Conservation (phyloP, 2,329 filamentous ascomycete species). For the Fusarium sp. region DNA sequence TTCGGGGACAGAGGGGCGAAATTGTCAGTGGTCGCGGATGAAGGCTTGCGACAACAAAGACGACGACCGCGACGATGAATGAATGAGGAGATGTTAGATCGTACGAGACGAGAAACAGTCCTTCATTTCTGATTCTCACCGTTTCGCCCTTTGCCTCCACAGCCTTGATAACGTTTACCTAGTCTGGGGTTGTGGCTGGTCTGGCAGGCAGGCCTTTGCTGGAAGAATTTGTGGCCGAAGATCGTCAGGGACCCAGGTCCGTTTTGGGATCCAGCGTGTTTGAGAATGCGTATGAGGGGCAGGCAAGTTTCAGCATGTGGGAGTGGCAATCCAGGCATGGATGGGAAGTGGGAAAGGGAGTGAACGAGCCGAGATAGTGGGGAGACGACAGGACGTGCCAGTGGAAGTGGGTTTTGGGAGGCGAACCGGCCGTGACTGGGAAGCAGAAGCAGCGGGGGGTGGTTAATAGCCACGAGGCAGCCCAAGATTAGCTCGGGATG, state of each 20-base stretch:
- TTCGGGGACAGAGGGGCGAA: conserved; percentile 5
- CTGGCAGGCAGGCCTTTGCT: conserved; percentile 10
- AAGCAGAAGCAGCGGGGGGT: conserved; percentile 16
- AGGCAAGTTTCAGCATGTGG: conserved; percentile 38
- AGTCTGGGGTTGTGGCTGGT: conserved; percentile 1
- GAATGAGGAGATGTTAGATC: neutral
- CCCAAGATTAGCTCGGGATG: conserved; percentile 8
- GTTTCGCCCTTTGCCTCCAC: neutral
- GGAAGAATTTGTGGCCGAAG: conserved; percentile 29
- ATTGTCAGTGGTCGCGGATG: conserved; percentile 17
- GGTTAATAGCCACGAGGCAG: conserved; percentile 17
- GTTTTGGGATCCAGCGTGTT: conserved; percentile 25
- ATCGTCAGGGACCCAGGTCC: conserved; percentile 39
- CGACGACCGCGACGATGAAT: neutral
- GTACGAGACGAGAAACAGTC: neutral
- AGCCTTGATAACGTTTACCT: neutral
- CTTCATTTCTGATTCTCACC: conserved; percentile 6
- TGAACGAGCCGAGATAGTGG: conserved; percentile 17
- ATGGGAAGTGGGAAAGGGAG: conserved; percentile 11
- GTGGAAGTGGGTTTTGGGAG: conserved; percentile 23
- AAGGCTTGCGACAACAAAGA: neutral
- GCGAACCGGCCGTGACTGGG: conserved; percentile 6
- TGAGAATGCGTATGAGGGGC: conserved; percentile 33
- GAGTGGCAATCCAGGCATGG: neutral
- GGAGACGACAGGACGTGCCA: conserved; percentile 23